A percentile compares a stretch with the other conserved stretches of the same genome.
Conservation (phyloP, 2,329 filamentous ascomycete genomes). For the Helotiales sp. region DNA sequence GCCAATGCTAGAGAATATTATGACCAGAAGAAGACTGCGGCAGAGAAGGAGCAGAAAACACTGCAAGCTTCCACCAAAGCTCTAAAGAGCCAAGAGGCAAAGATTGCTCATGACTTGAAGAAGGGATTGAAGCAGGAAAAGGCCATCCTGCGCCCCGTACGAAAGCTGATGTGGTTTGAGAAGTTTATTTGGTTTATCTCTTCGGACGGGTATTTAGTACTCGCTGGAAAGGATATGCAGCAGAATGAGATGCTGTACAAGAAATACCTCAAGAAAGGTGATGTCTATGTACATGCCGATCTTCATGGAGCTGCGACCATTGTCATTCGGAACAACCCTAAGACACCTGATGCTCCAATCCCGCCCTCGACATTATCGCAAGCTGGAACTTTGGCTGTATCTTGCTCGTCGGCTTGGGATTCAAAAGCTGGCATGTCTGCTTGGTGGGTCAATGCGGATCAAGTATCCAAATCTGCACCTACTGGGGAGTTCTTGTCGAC, state of each 20-base stretch:
- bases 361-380: slow-evolving; percentile 89
- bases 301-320: slow-evolving; percentile 81
- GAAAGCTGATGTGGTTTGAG: slow-evolving; percentile 91
- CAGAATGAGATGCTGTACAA: slow-evolving; percentile 94
- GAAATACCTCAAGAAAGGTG: slow-evolving; percentile 81
- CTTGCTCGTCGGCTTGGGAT: slow-evolving; percentile 89
- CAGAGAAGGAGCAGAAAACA: slow-evolving; percentile 85
- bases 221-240: slow-evolving; percentile 83
- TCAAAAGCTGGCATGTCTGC: slow-evolving; percentile 94
- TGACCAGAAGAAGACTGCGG: slow-evolving; percentile 81
- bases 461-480: slow-evolving; percentile 82
- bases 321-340: slow-evolving; percentile 84
- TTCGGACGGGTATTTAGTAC: slow-evolving; percentile 89
- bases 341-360: slow-evolving; percentile 78
- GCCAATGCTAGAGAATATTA: slow-evolving; percentile 91
- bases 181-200: slow-evolving; percentile 97
- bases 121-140: slow-evolving; percentile 92
- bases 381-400: slow-evolving; percentile 81
- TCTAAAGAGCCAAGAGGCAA: slow-evolving; percentile 85
- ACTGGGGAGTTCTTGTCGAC: slow-evolving; percentile 77
- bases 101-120: slow-evolving; percentile 82
- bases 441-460: slow-evolving; percentile 91
- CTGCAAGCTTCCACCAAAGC: slow-evolving; percentile 77
- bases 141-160: slow-evolving; percentile 76
- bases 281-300: slow-evolving; percentile 90